Base-by-base conservation (phyloP, 192 early-diverging fungal species). In the Chytriomyces sp. region DNA sequence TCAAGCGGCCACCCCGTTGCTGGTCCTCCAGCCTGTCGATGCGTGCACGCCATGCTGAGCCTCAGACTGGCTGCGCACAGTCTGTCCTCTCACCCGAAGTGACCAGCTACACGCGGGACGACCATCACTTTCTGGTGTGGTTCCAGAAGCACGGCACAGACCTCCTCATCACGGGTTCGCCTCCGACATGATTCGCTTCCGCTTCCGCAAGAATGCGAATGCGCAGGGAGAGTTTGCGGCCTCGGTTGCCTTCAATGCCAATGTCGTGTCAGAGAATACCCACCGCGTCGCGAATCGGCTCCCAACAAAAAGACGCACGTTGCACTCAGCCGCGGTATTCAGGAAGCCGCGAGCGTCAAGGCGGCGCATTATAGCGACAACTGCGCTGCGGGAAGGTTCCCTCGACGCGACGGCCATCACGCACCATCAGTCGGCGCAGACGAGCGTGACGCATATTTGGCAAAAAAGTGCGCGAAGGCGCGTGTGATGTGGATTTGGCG, bases 241-340 rank as follows among this genome's bases (percentile, higher is more conserved):
- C 74, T 95, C 96, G 3, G 89, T 96, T 52, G 94, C 96, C 5
- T 93, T 93, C 62, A 92, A 93, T n/a, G n/a, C n/a, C n/a, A n/a
- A n/a, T 70, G 91, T 89, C 10, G 93, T 99, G 64, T 90, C 84
- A 30, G 91, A 78, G 41, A 70, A 73, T 55, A 78, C 85, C 0
- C 91, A 94, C 36, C 96, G 98, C 73, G 93, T 93, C 0, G 92
- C 93, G n/a, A n/a, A n/a, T n/a, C n/a, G n/a, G n/a, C n/a, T n/a
- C n/a, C n/a, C n/a, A n/a, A n/a, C n/a, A n/a, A n/a, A n/a, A n/a
- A n/a, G n/a, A n/a, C n/a, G n/a, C n/a, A n/a, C n/a, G n/a, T n/a
- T n/a, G n/a, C n/a, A n/a, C n/a, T n/a, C n/a, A n/a, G n/a, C n/a
- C n/a, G n/a, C n/a, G n/a, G n/a, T n/a, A n/a, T n/a, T n/a, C n/a